These are phyloP conservation scores for Gossypium arboreum DNA, from an alignment of 345 rosid species.

Conservation along the genomic window DNA sequence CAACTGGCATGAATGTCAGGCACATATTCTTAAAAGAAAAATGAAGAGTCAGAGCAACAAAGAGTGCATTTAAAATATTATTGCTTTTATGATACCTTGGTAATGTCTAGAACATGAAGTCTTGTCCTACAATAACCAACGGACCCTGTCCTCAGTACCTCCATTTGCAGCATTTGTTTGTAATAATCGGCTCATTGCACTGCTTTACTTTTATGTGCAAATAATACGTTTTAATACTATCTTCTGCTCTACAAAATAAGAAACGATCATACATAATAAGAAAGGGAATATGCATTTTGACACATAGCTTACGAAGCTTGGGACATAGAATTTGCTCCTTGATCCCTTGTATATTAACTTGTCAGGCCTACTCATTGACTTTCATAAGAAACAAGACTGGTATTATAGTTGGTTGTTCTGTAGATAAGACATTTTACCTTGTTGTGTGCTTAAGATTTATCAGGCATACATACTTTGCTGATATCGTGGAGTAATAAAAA, in stretches of 20 bases:
- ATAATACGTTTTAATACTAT: background rate
- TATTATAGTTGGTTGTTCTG: background rate
- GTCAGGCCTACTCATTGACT: background rate
- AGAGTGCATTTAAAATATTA: too few relatives aligned
- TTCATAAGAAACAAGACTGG: too few relatives aligned
- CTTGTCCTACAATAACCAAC: background rate
- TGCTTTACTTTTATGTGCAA: background rate
- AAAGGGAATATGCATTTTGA: background rate
- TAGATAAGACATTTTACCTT: background rate
- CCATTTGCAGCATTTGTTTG: background rate
- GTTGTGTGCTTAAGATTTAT: background rate
- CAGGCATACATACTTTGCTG: background rate
- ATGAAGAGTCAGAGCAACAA: too few relatives aligned
- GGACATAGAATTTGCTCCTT: conserved; percentile 5
- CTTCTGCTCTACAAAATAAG: background rate
- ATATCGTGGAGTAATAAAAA: background rate
- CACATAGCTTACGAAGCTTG: background rate
- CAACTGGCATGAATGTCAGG: too few relatives aligned
- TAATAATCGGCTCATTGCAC: background rate
- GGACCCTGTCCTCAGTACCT: background rate
- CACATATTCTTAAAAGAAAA: too few relatives aligned
- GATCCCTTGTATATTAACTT: background rate
- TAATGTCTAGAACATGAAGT: conserved; percentile 1
- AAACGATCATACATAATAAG: background rate
- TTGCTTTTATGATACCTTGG: background rate